Percentiles rank a stretch among this genome's conserved stretches.
Evolutionary conservation across 345 rosid species (phyloP).

Genomic region (Ailanthus altissimus): DNA sequence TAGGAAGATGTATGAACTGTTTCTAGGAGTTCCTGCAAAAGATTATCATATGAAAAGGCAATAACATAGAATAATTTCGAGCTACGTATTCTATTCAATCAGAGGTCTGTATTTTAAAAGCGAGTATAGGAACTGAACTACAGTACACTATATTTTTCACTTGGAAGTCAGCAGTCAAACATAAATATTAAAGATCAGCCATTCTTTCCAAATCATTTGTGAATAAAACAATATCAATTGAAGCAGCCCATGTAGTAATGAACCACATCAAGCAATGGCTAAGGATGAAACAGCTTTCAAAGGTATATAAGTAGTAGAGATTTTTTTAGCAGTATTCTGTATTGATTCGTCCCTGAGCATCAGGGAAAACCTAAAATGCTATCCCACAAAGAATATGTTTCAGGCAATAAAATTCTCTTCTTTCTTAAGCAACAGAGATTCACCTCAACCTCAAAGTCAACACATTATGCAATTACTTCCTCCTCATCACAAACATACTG

Average conservation of each 20-base stretch:
- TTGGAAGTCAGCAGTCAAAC: background rate
- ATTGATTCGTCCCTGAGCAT: background rate
- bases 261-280: background rate
- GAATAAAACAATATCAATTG: background rate
- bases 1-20: background rate
- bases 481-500: background rate
- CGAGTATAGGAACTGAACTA: background rate
- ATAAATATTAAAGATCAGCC: background rate
- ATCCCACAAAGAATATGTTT: background rate
- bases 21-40: background rate
- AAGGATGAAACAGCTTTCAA: background rate
- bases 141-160: background rate
- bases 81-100: background rate
- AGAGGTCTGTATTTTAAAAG: background rate
- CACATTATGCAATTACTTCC: background rate
- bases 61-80: background rate
- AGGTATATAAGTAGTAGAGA: background rate
- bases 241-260: background rate
- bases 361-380: background rate
- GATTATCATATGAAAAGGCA: background rate
- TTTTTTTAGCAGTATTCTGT: background rate
- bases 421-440: background rate
- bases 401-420: background rate
- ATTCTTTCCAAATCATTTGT: slow-evolving; percentile 2
- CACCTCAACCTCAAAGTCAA: background rate